These are phyloP conservation scores for Aspergillus chevalieri DNA, from an alignment of 2,329 filamentous ascomycete genomes.

Conservation along the genomic window DNA sequence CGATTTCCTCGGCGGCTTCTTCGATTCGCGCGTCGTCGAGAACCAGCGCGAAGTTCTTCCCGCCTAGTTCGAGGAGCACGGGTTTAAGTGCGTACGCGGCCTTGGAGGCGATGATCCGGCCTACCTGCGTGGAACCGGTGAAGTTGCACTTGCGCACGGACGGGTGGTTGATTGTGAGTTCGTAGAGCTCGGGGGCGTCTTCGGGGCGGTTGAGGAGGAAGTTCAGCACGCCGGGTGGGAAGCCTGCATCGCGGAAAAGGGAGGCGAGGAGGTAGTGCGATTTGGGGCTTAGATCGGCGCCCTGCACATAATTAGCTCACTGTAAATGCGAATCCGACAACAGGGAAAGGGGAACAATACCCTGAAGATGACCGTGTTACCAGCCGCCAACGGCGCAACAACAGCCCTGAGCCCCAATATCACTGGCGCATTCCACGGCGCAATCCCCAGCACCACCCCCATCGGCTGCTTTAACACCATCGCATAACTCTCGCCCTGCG, in stretches of 20 bases:
- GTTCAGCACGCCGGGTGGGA: slow-evolving; percentile 40
- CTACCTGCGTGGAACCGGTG: slow-evolving; percentile 40
- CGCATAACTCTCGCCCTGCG: slow-evolving; percentile 45
- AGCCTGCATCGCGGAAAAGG: slow-evolving; percentile 37
- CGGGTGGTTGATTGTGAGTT: slow-evolving; percentile 32
- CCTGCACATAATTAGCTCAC: slow-evolving; percentile 23
- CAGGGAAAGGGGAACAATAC: slow-evolving; percentile 1
- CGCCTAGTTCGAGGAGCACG: slow-evolving; percentile 43
- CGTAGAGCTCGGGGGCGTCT: slow-evolving; percentile 31
- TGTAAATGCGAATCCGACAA: slow-evolving; percentile 1
- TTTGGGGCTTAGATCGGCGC: slow-evolving; percentile 55
- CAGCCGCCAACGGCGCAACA: slow-evolving; percentile 55
- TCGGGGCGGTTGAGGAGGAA: slow-evolving; percentile 25
- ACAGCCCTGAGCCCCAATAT: slow-evolving; percentile 42
- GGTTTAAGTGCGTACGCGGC: slow-evolving; percentile 41
- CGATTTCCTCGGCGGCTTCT: slow-evolving; percentile 27
- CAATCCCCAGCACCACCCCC: slow-evolving; percentile 68
- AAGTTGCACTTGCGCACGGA: slow-evolving; percentile 41
- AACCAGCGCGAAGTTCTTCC: slow-evolving; percentile 40
- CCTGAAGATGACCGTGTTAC: slow-evolving; percentile 65
- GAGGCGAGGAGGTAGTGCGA: slow-evolving; percentile 46
- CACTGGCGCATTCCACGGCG: slow-evolving; percentile 60
- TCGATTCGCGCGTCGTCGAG: slow-evolving; percentile 41
- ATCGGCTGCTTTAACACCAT: slow-evolving; percentile 65
- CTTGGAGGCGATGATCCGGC: slow-evolving; percentile 34